Percentiles rank a stretch among this genome's conserved stretches.
Evolutionary conservation across 2,329 filamentous ascomycete species (phyloP).

Genomic region (Hypoxylon sp.): DNA sequence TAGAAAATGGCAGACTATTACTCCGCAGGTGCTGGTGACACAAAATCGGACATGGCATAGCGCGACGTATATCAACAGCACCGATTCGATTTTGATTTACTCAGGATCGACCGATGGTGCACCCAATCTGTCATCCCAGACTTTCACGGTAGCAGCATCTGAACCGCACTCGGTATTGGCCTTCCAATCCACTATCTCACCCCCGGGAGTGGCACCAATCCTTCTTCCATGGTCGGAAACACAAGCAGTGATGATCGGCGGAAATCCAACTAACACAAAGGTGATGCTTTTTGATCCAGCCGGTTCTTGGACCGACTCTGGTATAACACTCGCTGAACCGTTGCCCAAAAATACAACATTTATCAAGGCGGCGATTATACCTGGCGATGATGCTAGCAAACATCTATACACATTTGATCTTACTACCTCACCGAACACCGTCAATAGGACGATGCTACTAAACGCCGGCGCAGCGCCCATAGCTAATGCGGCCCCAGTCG

Average conservation of each 20-base stretch:
- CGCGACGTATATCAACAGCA: slow-evolving; percentile 79
- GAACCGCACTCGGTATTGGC: slow-evolving; percentile 75
- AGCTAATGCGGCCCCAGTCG: slow-evolving; percentile 62
- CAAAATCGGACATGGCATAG: slow-evolving; percentile 82
- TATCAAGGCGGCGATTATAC: slow-evolving; percentile 75
- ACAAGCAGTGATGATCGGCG: slow-evolving; percentile 82
- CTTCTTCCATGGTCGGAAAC: slow-evolving; percentile 81
- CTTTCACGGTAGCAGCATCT: slow-evolving; percentile 79
- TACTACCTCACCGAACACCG: slow-evolving; percentile 79
- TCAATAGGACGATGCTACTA: slow-evolving; percentile 78
- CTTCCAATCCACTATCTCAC: slow-evolving; percentile 69
- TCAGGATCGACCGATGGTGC: slow-evolving; percentile 78
- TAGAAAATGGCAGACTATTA: slow-evolving; percentile 67
- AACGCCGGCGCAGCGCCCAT: slow-evolving; percentile 71
- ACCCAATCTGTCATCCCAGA: slow-evolving; percentile 74
- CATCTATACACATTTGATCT: slow-evolving; percentile 85
- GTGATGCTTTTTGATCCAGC: slow-evolving; percentile 80
- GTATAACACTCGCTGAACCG: slow-evolving; percentile 73
- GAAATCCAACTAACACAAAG: slow-evolving; percentile 73
- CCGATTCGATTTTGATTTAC: slow-evolving; percentile 83
- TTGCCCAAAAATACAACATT: slow-evolving; percentile 70
- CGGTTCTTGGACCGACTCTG: slow-evolving; percentile 77
- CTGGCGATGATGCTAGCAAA: slow-evolving; percentile 82
- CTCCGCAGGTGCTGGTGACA: slow-evolving; percentile 65
- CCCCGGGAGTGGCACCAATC: slow-evolving; percentile 77